Evolutionary conservation across 2,329 filamentous ascomycete genomes (phyloP).

Genomic region (Massarina eburnea): DNA sequence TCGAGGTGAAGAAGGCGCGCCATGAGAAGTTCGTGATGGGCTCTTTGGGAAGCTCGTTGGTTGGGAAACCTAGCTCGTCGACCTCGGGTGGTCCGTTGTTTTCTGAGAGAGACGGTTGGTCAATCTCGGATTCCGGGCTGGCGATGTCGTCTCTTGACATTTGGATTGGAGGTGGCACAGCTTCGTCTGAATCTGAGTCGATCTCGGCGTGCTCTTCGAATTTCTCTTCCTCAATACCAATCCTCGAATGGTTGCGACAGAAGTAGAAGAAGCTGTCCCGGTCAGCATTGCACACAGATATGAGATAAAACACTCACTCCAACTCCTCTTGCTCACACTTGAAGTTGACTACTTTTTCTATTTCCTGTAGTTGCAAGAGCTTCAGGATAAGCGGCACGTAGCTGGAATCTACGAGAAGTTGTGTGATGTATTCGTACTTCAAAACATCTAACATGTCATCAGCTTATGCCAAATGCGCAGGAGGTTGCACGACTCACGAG

Average conservation of each 20-base stretch:
- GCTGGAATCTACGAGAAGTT: slow-evolving; percentile 90
- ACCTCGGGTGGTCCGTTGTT: slow-evolving; percentile 56
- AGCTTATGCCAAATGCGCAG: background rate
- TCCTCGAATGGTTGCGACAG: slow-evolving; percentile 73
- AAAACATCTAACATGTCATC: slow-evolving; percentile 67
- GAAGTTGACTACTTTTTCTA: slow-evolving; percentile 86
- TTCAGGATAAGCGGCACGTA: slow-evolving; percentile 92
- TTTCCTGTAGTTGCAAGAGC: slow-evolving; percentile 90
- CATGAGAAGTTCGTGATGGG: slow-evolving; percentile 90
- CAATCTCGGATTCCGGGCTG: slow-evolving; percentile 24
- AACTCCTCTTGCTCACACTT: slow-evolving; percentile 80
- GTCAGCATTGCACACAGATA: slow-evolving; percentile 16
- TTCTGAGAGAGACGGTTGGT: slow-evolving; percentile 29
- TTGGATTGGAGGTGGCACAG: slow-evolving; percentile 77
- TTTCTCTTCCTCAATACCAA: slow-evolving; percentile 44
- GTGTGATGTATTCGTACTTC: slow-evolving; percentile 94
- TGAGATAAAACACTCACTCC: slow-evolving; percentile 57
- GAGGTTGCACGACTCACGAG: slow-evolving; percentile 63
- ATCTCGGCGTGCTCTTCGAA: slow-evolving; percentile 21
- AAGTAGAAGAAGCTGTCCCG: slow-evolving; percentile 81
- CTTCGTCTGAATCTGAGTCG: slow-evolving; percentile 60
- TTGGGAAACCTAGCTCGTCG: slow-evolving; percentile 84
- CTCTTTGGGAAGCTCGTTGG: slow-evolving; percentile 66
- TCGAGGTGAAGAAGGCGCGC: slow-evolving; percentile 91
- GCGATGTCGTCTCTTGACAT: slow-evolving; percentile 50